Base-by-base conservation (phyloP, 1,139 yeast species). In the Debaryomycetaceae sp. region DNA sequence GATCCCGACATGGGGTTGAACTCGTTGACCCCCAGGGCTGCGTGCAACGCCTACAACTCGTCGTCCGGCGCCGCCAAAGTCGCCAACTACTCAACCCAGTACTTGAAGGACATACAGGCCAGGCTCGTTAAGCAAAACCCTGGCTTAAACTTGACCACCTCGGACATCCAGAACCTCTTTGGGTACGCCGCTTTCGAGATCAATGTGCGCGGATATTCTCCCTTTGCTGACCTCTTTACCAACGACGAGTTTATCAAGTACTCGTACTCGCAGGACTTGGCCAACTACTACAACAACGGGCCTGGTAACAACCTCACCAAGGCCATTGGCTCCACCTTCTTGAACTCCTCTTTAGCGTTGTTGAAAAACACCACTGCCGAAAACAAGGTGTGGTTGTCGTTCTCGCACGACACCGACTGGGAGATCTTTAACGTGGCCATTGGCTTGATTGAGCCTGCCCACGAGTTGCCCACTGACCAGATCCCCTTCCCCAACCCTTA, bases 131-230 rank as follows among this genome's bases (percentile, higher is more conserved):
- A 33, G 11, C 45, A 45, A 8, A 52, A 58, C 41, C 50, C 53
- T 3, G 53, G 48, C 10, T 46, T 57, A 27, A 48, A 56, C 25
- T 40, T 63, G 30, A 60, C 67, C 4, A 41, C 51, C 4, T 32
- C 41, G 8, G 81, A 78, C 42, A 61, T 75, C 27, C 46, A 47
- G 27, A 45, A 51, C 29, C 42, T 73, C 40, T 55, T 67, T 41
- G 51, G 54, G 29, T 53, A 70, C 53, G 75, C 80, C 51, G 77
- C 75, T 2, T 77, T 58, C 47, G 83, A 75, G 45, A 51, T 75
- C 39, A 69, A 69, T 41, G 70, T 62, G 11, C 53, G 53, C 21
- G 81, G 80, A 3, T 38, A 52, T 17, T 64, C 78, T 4, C 61
- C 64, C 9, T 63, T 75, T 37, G 72, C 82, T 48, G 57, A 61